Base-by-base conservation (phyloP, 1,284 basidiomycete species). In the Irpex lacteus region DNA sequence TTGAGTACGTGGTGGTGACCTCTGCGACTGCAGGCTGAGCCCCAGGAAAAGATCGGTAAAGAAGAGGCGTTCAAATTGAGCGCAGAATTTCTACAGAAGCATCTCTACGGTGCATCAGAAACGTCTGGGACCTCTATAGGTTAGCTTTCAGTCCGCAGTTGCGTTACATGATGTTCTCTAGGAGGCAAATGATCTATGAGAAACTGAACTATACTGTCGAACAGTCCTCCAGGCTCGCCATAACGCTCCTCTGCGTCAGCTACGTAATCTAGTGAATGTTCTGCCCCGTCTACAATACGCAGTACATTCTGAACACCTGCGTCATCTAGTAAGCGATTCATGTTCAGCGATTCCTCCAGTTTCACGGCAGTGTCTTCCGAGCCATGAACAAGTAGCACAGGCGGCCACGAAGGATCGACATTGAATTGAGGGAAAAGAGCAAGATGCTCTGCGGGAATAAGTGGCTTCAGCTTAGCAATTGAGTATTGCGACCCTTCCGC, bases 231-330 rank as follows among this genome's bases (percentile, higher is more conserved):
- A 37, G 74, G 66, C 9, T 54, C 60, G 2, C 75, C 71, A 52
- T 70, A 74, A 47, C 68, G 63, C 7, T 71, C 73, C 63, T 85
- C 82, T 3, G 82, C 82, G 13, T 71, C 70, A 4, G 75, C 68
- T 34, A 74, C 76, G 67, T 82, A 83, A 70, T 87, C 85, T 64
- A 88, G 87, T 0, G 83, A 83, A 69, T 89, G 87, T 60, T 86
- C 85, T 66, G 75, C 74, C 3, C 80, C 85, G 4, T 81, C 76
- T 6, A 85, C 72, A 21, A 82, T 74, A 11, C 74, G 70, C 8
- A 87, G 63, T 44, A 75, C 69, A 4, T 76, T 77, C 1, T 70
- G 59, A 5, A 84, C 82, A 0, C 80, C 79, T 2, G 74, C 76
- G 7, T 70, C 64, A 52, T 72, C 64, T 50, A 88, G 72, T 54